Conservation (phyloP, 2,329 filamentous ascomycete species). For the Fusarium sp. region DNA sequence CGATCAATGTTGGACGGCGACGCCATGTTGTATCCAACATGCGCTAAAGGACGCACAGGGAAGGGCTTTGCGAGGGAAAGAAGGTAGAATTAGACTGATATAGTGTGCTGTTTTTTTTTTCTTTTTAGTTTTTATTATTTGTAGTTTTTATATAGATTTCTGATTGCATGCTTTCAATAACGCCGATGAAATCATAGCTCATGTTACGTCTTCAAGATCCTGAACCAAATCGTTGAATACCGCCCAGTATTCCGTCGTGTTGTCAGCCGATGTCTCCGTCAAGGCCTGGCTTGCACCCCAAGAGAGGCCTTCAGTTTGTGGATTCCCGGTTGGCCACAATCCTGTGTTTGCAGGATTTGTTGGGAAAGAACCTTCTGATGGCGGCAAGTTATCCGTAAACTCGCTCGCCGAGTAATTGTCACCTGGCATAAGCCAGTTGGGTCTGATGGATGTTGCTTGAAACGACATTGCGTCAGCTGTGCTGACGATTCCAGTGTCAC, state of each 20-base stretch:
- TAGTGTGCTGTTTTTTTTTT: background rate
- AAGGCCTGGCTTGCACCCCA: conserved; percentile 5
- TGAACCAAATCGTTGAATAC: background rate
- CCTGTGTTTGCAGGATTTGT: no score
- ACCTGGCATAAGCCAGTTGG: background rate
- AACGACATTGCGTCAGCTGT: background rate
- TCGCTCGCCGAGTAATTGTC: conserved; percentile 1
- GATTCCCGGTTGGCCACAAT: background rate
- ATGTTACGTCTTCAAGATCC: conserved; percentile 2
- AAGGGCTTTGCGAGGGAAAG: background rate
- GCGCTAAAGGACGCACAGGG: no score
- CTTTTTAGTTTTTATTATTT: background rate
- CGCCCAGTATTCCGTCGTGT: conserved; percentile 2
- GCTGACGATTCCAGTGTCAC: background rate
- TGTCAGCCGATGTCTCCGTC: conserved; percentile 7
- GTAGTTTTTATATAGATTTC: background rate
- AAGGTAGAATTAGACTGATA: background rate
- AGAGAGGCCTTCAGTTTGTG: background rate
- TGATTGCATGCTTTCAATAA: background rate
- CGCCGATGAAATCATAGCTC: background rate
- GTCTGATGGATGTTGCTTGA: background rate
- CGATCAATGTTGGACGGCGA: background rate
- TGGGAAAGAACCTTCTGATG: conserved; percentile 3
- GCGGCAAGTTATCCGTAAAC: conserved; percentile 2
- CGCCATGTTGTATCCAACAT: no score